Conservation (phyloP, 345 rosid species). For the Hevea brasiliensis region DNA sequence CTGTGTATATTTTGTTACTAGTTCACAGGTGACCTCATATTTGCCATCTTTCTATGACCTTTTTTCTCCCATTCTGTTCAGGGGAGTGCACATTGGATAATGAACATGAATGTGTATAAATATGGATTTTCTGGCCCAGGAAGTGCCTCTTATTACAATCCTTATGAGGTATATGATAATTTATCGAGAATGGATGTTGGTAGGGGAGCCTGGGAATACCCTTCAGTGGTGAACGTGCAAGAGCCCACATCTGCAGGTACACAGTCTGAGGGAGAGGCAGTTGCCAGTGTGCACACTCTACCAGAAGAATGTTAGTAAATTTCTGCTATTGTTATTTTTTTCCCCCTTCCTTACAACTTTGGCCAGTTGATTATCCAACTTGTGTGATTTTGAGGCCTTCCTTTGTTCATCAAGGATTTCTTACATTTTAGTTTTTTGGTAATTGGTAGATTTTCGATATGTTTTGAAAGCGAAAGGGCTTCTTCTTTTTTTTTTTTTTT, state of each 20-base stretch:
- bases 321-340: neutral
- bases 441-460: neutral
- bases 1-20: neutral
- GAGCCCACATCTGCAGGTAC: slow-evolving; percentile 34
- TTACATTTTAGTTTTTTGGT: neutral
- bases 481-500: no score
- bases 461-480: neutral
- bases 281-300: slow-evolving; percentile 22
- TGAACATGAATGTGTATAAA: slow-evolving; percentile 56
- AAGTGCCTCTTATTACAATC: slow-evolving; percentile 40
- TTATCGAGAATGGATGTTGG: slow-evolving; percentile 43
- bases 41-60: neutral
- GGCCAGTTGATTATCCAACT: neutral
- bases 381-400: neutral
- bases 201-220: slow-evolving; percentile 52
- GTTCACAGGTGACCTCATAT: neutral
- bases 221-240: slow-evolving; percentile 35
- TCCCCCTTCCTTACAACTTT: neutral
- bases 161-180: slow-evolving; percentile 49
- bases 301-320: slow-evolving; percentile 54
- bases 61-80: slow-evolving; percentile 16
- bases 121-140: slow-evolving; percentile 54
- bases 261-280: slow-evolving; percentile 34
- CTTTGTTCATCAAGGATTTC: neutral
- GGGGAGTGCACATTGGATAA: slow-evolving; percentile 53